Evolutionary conservation across 345 rosid genomes (phyloP).

Genomic region (Lepidium sativum): DNA sequence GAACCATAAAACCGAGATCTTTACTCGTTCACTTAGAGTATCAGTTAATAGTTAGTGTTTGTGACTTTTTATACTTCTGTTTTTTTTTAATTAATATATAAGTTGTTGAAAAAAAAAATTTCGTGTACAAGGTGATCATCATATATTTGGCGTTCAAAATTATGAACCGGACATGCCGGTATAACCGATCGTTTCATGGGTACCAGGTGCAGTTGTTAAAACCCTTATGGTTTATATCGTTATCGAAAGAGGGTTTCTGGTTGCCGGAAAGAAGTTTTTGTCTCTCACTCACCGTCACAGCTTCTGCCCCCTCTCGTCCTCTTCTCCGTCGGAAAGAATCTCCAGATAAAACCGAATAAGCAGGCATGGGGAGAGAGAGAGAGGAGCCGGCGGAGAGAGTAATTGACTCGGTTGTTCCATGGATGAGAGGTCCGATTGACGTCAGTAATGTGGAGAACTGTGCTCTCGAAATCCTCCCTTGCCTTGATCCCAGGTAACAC

Average conservation of each 20-base stretch:
- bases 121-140: too few species aligned
- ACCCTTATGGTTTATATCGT: neutral
- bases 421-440: conserved; percentile 90
- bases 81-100: too few species aligned
- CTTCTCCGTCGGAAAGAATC: neutral
- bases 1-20: too few species aligned
- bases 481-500: conserved; percentile 62
- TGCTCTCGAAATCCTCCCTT: conserved; percentile 56
- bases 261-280: neutral
- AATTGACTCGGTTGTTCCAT: conserved; percentile 56
- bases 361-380: conserved; percentile 5
- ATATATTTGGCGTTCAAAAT: neutral
- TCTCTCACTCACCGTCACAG: neutral
- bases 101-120: too few species aligned
- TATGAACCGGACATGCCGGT: neutral
- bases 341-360: neutral
- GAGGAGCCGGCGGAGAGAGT: conserved; percentile 31
- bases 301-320: neutral
- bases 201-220: neutral
- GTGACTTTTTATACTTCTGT: too few species aligned
- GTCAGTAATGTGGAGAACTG: conserved; percentile 42
- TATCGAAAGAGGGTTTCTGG: neutral
- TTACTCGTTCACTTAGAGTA: too few species aligned
- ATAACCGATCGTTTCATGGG: neutral
- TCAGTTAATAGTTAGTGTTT: too few species aligned